phyloP scores from a whole-genome alignment of 106 monocot genomes.

The Amphibolis antarctica region DNA sequence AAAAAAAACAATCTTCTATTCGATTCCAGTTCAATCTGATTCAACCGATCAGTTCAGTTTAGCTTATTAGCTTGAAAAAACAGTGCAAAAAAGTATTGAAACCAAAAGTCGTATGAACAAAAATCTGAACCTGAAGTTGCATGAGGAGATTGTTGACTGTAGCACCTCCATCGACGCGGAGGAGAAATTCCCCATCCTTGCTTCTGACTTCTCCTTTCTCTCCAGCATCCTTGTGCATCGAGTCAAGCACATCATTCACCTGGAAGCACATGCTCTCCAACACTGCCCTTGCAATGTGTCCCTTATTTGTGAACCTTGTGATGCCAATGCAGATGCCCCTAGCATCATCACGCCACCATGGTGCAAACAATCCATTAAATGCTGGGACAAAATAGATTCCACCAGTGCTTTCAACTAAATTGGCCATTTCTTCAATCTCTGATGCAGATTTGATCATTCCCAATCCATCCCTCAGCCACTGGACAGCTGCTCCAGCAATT shows the following conservation, averaged over 20 bases:
- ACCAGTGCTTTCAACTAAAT: conserved; percentile 53
- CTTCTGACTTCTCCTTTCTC: conserved; percentile 22
- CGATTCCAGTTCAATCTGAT: too few species aligned
- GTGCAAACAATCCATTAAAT: conserved; percentile 89
- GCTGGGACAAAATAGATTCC: conserved; percentile 91
- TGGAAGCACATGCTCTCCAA: conserved; percentile 95
- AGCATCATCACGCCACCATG: conserved; percentile 96
- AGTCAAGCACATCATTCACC: conserved; percentile 84
- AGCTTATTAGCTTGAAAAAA: conserved; percentile 31
- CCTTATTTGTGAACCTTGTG: conserved; percentile 71
- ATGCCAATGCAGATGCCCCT: conserved; percentile 69
- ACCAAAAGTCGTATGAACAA: background rate
- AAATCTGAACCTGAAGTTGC: conserved; percentile 74
- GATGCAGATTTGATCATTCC: conserved; percentile 48
- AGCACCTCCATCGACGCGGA: conserved; percentile 88
- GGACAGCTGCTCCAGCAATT: conserved; percentile 92
- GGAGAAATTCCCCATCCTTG: conserved; percentile 43
- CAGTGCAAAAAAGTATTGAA: background rate
- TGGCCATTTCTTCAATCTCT: conserved; percentile 60
- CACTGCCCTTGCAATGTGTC: conserved; percentile 72
- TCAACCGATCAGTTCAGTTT: too few species aligned
- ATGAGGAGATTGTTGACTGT: conserved; percentile 84
- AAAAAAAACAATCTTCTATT: too few species aligned
- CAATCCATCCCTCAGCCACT: conserved; percentile 88
- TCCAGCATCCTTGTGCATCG: conserved; percentile 76